These are phyloP conservation scores for Takakia lepidozioides DNA, from an alignment of 225 moss, liverwort and hornwort species.

Conservation along the genomic window DNA sequence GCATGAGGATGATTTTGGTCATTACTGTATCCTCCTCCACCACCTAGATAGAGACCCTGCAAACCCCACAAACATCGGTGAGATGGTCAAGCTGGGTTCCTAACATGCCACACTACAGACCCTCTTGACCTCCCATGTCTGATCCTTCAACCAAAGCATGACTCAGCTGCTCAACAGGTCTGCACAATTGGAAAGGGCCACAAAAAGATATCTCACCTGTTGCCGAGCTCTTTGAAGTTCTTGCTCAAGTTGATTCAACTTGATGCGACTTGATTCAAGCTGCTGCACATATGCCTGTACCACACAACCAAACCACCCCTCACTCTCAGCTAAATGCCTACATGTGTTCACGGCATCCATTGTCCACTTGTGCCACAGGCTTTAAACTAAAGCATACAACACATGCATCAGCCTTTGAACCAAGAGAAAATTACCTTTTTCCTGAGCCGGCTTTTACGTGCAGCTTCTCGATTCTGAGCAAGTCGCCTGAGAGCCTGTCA, in stretches of 20 bases:
- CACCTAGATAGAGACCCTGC: conserved; percentile 79
- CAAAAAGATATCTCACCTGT: conserved; percentile 46
- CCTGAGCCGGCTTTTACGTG: conserved; percentile 93
- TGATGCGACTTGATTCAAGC: conserved; percentile 90
- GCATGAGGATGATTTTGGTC: conserved; percentile 75
- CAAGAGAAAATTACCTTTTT: conserved; percentile 59
- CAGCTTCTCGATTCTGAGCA: conserved; percentile 98
- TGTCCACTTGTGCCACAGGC: neutral
- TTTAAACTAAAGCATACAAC: neutral
- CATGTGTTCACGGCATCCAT: neutral
- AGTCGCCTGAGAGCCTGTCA: conserved; percentile 88
- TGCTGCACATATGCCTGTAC: conserved; percentile 96
- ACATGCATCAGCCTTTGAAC: neutral
- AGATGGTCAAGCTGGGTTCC: no score
- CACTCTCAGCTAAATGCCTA: neutral
- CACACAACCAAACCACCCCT: neutral
- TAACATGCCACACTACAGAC: no score
- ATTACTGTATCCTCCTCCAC: conserved; percentile 52
- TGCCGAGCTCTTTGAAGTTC: conserved; percentile 98
- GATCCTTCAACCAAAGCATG: neutral
- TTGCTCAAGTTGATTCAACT: conserved; percentile 94
- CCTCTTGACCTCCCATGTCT: neutral
- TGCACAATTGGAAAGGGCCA: neutral
- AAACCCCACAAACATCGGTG: conserved; percentile 14
- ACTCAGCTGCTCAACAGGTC: neutral